Conservation (phyloP, 2,329 filamentous ascomycete species). For the Gaeumannomyces sp. region DNA sequence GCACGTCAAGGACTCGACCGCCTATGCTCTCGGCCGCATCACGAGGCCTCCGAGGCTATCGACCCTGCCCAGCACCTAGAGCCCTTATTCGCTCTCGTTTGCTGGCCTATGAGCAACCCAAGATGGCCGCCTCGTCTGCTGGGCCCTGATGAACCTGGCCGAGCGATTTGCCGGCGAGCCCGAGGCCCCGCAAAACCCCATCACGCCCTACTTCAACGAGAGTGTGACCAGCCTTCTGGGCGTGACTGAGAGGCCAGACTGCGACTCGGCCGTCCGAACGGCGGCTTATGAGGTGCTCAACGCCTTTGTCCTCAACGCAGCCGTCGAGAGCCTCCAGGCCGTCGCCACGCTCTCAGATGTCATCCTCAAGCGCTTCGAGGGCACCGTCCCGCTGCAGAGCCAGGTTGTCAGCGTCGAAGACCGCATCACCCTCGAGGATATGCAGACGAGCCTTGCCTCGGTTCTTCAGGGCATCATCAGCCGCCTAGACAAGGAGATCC, state of each 20-base stretch:
- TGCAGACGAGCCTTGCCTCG: slow-evolving; percentile 91
- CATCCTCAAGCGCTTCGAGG: slow-evolving; percentile 83
- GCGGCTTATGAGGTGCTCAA: slow-evolving; percentile 97
- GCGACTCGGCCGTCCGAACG: slow-evolving; percentile 84
- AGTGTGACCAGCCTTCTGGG: slow-evolving; percentile 80
- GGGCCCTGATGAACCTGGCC: slow-evolving; percentile 97
- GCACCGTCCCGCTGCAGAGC: slow-evolving; percentile 79
- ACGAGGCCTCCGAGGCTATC: slow-evolving; percentile 90
- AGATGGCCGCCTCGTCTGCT: slow-evolving; percentile 98
- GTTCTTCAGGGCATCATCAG: slow-evolving; percentile 89
- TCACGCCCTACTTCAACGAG: slow-evolving; percentile 89
- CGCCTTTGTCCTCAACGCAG: slow-evolving; percentile 86
- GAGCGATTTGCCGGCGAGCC: slow-evolving; percentile 89
- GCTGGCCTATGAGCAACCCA: slow-evolving; percentile 81
- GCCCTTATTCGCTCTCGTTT: slow-evolving; percentile 80
- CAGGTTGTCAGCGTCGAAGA: slow-evolving; percentile 98
- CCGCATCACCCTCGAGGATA: slow-evolving; percentile 90
- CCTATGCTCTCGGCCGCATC: slow-evolving; percentile 91
- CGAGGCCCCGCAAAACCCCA: slow-evolving; percentile 68
- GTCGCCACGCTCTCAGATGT: slow-evolving; percentile 81
- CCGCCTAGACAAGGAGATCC: slow-evolving; percentile 84
- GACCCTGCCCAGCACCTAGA: slow-evolving; percentile 79
- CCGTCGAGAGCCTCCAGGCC: slow-evolving; percentile 73
- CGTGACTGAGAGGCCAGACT: slow-evolving; percentile 75
- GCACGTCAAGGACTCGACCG: slow-evolving; percentile 91